Conservation (phyloP, 768 basidiomycete species). For the Russula emetica region DNA sequence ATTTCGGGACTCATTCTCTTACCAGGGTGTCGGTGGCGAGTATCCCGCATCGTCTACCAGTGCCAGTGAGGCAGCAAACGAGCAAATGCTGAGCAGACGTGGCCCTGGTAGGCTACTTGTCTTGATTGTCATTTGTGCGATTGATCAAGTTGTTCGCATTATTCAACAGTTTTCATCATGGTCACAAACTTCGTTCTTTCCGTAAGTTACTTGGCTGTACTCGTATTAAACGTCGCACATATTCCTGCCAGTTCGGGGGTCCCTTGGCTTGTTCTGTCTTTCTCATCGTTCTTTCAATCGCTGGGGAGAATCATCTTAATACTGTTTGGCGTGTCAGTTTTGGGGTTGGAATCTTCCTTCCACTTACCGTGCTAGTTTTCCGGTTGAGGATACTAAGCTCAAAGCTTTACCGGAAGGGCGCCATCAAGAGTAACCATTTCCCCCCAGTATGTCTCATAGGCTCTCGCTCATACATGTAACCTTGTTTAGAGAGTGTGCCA, state of each 20-base stretch:
- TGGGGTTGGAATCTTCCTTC: conserved; percentile 57
- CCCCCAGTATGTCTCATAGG: background rate
- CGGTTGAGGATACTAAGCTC: conserved; percentile 70
- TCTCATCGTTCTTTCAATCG: conserved; percentile 62
- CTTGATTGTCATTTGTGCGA: background rate
- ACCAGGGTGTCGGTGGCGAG: conserved; percentile 68
- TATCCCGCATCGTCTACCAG: conserved; percentile 70
- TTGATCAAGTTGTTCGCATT: conserved; percentile 3
- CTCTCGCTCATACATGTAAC: background rate
- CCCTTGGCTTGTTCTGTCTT: conserved; percentile 64
- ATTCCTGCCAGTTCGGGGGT: conserved; percentile 50
- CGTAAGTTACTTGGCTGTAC: conserved; percentile 36
- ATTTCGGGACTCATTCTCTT: conserved; percentile 3
- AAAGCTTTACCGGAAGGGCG: conserved; percentile 55
- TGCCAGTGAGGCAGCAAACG: conserved; percentile 70
- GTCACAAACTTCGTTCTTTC: conserved; percentile 69
- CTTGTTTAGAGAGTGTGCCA: conserved; percentile 47
- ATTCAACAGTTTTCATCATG: conserved; percentile 61
- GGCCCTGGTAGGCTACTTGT: conserved; percentile 48
- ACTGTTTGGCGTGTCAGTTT: conserved; percentile 69
- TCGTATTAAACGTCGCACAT: background rate
- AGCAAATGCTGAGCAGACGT: conserved; percentile 53
- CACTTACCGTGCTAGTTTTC: conserved; percentile 66
- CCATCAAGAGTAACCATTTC: conserved; percentile 52
- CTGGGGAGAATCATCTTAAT: conserved; percentile 54